phyloP scores from a whole-genome alignment of 768 basidiomycete genomes.

The Amanita molliuscula region DNA sequence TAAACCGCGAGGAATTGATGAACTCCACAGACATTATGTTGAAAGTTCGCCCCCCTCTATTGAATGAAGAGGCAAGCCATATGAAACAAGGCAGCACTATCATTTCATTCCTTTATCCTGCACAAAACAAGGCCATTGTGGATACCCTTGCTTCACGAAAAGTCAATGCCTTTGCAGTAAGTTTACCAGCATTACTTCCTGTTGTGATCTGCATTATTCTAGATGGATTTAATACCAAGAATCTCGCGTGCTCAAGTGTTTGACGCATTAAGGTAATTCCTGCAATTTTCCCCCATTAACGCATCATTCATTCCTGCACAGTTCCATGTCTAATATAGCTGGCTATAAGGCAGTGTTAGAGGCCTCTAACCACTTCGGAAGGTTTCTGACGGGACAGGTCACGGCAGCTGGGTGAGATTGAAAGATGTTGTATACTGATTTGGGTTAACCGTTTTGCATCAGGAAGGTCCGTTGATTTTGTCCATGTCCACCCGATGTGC shows the following conservation, averaged over 20 bases:
- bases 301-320: constrained; percentile 17
- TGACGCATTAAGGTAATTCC: constrained; percentile 67
- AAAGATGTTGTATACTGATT: constrained; percentile 12
- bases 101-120: constrained; percentile 78
- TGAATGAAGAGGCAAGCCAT: constrained; percentile 46
- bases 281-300: constrained; percentile 1
- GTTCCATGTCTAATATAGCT: constrained; percentile 93
- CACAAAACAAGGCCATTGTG: constrained; percentile 69
- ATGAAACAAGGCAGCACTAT: constrained; percentile 70
- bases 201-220: background rate
- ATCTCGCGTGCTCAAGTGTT: constrained; percentile 88
- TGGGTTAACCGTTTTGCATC: background rate
- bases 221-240: constrained; percentile 88
- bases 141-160: constrained; percentile 57
- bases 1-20: constrained; percentile 64
- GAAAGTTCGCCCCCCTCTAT: constrained; percentile 74
- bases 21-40: constrained; percentile 65
- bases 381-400: constrained; percentile 85
- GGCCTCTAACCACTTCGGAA: constrained; percentile 82
- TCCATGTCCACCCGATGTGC: background rate
- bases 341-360: constrained; percentile 90
- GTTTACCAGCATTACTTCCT: constrained; percentile 10
- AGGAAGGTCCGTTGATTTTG: background rate
- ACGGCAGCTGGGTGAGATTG: constrained; percentile 75
- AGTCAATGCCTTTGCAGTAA: constrained; percentile 61